Base-by-base conservation (phyloP, 352 stramenopile genomes). In the Pythium phragmiticola region DNA sequence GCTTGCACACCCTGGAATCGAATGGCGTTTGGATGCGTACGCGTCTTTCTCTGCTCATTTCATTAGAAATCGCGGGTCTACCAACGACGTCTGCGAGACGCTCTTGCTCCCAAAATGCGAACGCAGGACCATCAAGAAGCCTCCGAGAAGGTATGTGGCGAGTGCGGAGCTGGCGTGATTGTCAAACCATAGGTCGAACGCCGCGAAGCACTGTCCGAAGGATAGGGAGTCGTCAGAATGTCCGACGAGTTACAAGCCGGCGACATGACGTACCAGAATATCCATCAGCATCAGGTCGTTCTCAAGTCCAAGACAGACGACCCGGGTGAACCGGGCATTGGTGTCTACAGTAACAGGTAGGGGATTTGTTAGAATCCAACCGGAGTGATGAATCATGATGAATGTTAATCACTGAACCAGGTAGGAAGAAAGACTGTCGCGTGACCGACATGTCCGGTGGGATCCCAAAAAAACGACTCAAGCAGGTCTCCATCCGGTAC, bases 281-380 rank as follows among this genome's bases (percentile, higher is more conserved):
- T 97, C 91, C 53, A 96, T 77, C 43, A 97, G 63, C 75, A 96
- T 87, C 33, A 97, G 77, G 54, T 97, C 89, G 57, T 87, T 88
- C 68, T 96, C 87, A 21, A 92, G 75, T 8, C 88, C 88, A 9
- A 94, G 70, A 13, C 92, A 87, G 7, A 96, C 49, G 13, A 89
- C 75, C 0, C 62, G 66, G 13, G 76, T 66, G 60, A 91, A 95
- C 23, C 49, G 78, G n/a, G 66, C 76, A 7, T 68, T 57, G 7
- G 69, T 74, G 52, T 95, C 87, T 85, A 56, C 6, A 63, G 41
- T 50, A 50, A 14, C 7, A 26, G 7, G 26, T 7, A 7, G 45
- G 28, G 45, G 5, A 33, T 50, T 39, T 39, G 34, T 13, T 13
- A 39, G 34, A 2, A 30, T 50, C 6, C 45, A 33, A 12, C 12